Evolutionary conservation across 1,139 yeast genomes (phyloP), one percentile per base, ranked within the genome.

Genomic region (Geotrichum australiense): DNA sequence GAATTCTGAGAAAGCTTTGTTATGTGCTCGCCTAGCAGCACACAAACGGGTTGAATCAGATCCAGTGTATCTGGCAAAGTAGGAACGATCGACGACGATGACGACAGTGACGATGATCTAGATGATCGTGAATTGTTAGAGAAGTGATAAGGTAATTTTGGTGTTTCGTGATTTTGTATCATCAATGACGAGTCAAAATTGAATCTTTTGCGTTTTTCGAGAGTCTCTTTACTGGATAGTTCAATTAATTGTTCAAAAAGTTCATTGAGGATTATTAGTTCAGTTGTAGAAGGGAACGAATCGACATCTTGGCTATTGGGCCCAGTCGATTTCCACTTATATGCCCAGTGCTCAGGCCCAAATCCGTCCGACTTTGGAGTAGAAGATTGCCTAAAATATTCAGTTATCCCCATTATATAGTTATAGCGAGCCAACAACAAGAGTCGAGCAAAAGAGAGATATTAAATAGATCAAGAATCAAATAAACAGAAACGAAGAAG

Each of bases 11-110:
- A 45, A 7, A 39, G 25, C 21, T 42, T 35, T 12, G 24, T 25
- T 22, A 41, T 41, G 32, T 45, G 47, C 28, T 45, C 45, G 20
- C 47, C 47, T 7, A 45, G 31, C 28, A 42, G 22, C 11, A 42
- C 16, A 19, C 45, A 42, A 24, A 36, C 7, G 8, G 45, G 37
- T 15, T 37, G 32, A 6, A 42, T n/a, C 24, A 25, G 25, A 15
- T 35, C 38, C 11, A 25, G 15, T 15, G 25, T 14, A 11, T 35
- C 38, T 23, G 14, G 32, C 26, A 11, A n/a, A 7, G 7, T 31
- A 23, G 16, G 36, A 4, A 19, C 12, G 23, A 11, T 18, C 5
- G 27, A 10, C 2, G 41, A 42, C 5, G 41, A 25, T 2, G 38
- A 36, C 3, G 38, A 31, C 20, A 32, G 30, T 8, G 38, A 31